Conservation (phyloP, 2,329 filamentous ascomycete species). For the Fusarium verrucosum region DNA sequence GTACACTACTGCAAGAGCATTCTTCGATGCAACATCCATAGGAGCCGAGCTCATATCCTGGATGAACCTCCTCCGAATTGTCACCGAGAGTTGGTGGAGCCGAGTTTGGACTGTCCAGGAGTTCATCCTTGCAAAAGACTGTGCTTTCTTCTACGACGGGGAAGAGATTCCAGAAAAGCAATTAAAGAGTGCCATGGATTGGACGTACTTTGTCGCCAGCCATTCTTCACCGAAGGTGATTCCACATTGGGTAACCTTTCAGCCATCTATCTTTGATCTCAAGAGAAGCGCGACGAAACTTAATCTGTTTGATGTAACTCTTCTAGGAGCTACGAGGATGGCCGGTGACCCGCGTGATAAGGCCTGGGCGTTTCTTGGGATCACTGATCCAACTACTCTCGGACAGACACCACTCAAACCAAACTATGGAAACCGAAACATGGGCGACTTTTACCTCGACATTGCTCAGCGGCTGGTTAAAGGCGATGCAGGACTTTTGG, state of each 20-base stretch:
- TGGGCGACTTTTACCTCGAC: conserved; percentile 19
- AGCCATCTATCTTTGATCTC: conserved; percentile 19
- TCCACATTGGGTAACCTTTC: neutral
- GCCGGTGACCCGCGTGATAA: conserved; percentile 14
- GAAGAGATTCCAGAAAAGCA: neutral
- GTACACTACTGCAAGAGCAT: conserved; percentile 5
- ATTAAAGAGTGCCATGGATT: conserved; percentile 17
- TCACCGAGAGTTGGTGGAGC: conserved; percentile 27
- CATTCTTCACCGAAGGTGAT: conserved; percentile 3
- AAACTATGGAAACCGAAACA: conserved; percentile 4
- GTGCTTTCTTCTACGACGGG: conserved; percentile 11
- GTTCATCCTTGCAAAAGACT: conserved; percentile 15
- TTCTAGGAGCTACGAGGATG: conserved; percentile 18
- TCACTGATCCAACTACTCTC: neutral
- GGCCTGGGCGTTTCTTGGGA: conserved; percentile 20
- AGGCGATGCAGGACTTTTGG: conserved; percentile 2
- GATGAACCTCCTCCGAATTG: neutral
- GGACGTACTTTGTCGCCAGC: conserved; percentile 15
- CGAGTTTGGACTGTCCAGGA: conserved; percentile 24
- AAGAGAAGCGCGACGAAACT: neutral
- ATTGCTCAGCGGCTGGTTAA: conserved; percentile 6
- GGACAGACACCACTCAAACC: neutral
- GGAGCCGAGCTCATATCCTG: conserved; percentile 9
- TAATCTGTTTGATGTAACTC: conserved; percentile 3
- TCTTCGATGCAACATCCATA: conserved; percentile 13